Base-by-base conservation (phyloP, 257 asterid species). In the Nicotiana obtusifolia region DNA sequence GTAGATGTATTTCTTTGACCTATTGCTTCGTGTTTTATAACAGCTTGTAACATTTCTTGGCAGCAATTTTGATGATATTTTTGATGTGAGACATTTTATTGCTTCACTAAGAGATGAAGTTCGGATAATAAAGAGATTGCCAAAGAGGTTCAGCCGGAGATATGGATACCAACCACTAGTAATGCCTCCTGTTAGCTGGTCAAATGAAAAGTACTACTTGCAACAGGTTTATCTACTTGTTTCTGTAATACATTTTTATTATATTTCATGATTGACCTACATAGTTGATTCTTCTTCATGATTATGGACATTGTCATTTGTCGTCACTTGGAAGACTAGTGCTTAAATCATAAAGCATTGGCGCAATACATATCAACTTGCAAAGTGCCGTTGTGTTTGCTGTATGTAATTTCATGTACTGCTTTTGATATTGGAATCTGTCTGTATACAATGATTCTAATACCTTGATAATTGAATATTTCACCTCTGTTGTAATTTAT, bases 111-210 rank as follows among this genome's bases (percentile, higher is more conserved):
- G 96, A 86, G 98, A 95, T 82, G 99, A 95, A 89, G 97, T 95
- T 80, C 89, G 90, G 49, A 91, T 95, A 53, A 85, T 95, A 73
- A 92, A 87, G 87, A 92, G 97, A 86, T 79, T 95, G 85, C 98
- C 99, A 1, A 92, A 93, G 91, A 93, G 87, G 85, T 88, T 90
- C 80, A 89, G 94, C 81, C 84, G 83, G 82, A 88, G 89, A 82
- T 78, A 88, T 87, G 93, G 92, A 69, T 85, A 86, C 85, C 94
- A 90, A 84, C 92, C 92, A 53, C 89, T 92, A 60, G 91, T 64
- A 82, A 95, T 93, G 97, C 93, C 99, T 83, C 99, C 99, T 64
- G 91, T 95, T 81, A 95, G 97, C 91, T 95, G 98, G 98, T 95
- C 98, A 56, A 93, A 86, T 82, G 98, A 95, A 81, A 93, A 92